Evolutionary conservation across 164 flowering plant species (phyloP).

Genomic region (Hamamelis virginiana): DNA sequence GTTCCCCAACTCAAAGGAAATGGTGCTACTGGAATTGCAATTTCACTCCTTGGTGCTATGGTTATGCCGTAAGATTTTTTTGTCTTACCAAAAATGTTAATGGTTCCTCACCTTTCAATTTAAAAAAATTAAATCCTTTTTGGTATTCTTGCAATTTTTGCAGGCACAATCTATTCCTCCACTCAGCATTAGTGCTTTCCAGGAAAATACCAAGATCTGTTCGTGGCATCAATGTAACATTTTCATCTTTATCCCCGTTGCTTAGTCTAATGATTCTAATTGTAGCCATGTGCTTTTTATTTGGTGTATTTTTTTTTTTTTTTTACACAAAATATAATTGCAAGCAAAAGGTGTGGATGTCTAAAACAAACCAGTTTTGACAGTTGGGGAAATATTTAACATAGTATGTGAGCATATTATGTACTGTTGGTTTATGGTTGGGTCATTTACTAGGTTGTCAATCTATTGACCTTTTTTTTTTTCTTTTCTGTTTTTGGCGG

Average conservation of each 20-base stretch:
- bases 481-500: background rate
- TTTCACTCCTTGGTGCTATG: slow-evolving; percentile 94
- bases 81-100: background rate
- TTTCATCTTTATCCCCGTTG: slow-evolving; percentile 8
- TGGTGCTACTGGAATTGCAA: slow-evolving; percentile 85
- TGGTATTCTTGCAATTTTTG: slow-evolving; percentile 11
- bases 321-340: too few species aligned
- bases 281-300: too few species aligned
- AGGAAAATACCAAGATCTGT: slow-evolving; percentile 82
- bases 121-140: slow-evolving; percentile 4
- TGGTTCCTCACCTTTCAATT: background rate
- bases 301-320: background rate
- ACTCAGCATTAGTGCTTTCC: slow-evolving; percentile 91
- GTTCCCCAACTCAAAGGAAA: slow-evolving; percentile 82
- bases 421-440: background rate
- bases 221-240: slow-evolving; percentile 64
- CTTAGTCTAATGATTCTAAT: too few species aligned
- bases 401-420: background rate
- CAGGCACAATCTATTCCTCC: slow-evolving; percentile 95
- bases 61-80: slow-evolving; percentile 83
- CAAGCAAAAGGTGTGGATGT: too few species aligned
- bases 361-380: background rate
- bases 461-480: background rate
- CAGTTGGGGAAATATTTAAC: background rate
- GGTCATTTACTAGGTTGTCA: background rate